Evolutionary conservation across 2,329 filamentous ascomycete species (phyloP).

Genomic region (Penicillium sp.): DNA sequence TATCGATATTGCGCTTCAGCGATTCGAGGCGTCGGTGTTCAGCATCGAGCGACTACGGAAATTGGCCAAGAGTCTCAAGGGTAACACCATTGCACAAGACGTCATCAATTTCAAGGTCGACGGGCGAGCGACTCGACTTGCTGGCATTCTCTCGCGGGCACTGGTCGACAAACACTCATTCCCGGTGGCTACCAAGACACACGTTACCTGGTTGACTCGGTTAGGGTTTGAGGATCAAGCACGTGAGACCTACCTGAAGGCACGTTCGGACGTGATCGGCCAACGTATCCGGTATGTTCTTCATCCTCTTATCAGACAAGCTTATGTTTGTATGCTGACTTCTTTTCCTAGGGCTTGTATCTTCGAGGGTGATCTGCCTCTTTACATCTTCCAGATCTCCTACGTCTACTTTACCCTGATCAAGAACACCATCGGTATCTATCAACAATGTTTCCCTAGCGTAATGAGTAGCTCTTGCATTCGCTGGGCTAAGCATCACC

Average conservation of each 20-base stretch:
- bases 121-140: slow-evolving; percentile 75
- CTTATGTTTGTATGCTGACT: slow-evolving; percentile 16
- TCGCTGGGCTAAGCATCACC: slow-evolving; percentile 95
- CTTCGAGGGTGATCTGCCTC: slow-evolving; percentile 88
- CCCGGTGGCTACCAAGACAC: slow-evolving; percentile 72
- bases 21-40: slow-evolving; percentile 79
- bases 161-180: slow-evolving; percentile 76
- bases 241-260: slow-evolving; percentile 79
- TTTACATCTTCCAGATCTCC: slow-evolving; percentile 92
- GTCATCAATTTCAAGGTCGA: slow-evolving; percentile 91
- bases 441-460: slow-evolving; percentile 81
- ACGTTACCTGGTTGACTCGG: slow-evolving; percentile 79
- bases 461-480: slow-evolving; percentile 91
- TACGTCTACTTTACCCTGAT: slow-evolving; percentile 96
- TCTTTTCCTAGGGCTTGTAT: slow-evolving; percentile 71
- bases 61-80: slow-evolving; percentile 76
- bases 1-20: slow-evolving; percentile 89
- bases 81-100: slow-evolving; percentile 83
- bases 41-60: slow-evolving; percentile 82
- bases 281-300: slow-evolving; percentile 72
- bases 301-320: neutral
- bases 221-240: slow-evolving; percentile 90
- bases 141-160: slow-evolving; percentile 72
- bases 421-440: slow-evolving; percentile 86
- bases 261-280: slow-evolving; percentile 74